Conservation (phyloP, 345 rosid genomes). For the Salix purpurea region DNA sequence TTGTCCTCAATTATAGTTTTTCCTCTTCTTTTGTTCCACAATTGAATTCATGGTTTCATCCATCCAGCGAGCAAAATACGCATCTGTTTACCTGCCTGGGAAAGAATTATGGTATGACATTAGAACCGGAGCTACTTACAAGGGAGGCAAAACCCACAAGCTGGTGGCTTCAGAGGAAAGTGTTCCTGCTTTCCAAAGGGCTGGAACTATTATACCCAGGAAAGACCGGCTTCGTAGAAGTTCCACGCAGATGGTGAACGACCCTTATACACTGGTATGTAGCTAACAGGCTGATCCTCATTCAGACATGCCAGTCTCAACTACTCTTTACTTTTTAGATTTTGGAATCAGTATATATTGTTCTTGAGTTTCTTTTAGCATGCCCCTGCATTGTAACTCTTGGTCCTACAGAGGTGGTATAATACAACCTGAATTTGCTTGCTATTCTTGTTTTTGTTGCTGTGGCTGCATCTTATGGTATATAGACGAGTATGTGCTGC, state of each 20-base stretch:
- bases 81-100: slow-evolving; percentile 82
- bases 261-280: slow-evolving; percentile 93
- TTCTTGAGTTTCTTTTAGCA: not conserved
- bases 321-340: not conserved
- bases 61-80: slow-evolving; percentile 61
- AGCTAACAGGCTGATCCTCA: not conserved
- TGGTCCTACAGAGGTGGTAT: not conserved
- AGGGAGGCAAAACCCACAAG: slow-evolving; percentile 65
- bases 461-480: not conserved
- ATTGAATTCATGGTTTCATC: slow-evolving; percentile 7
- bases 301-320: not conserved
- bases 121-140: slow-evolving; percentile 59
- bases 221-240: slow-evolving; percentile 88
- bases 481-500: not conserved
- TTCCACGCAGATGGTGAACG: slow-evolving; percentile 88
- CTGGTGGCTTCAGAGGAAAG: slow-evolving; percentile 74
- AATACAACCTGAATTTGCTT: not conserved
- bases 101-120: slow-evolving; percentile 85
- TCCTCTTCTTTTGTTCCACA: not conserved
- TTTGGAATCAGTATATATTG: not conserved
- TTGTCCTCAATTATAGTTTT: slow-evolving; percentile 2
- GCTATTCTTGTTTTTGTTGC: not conserved
- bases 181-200: slow-evolving; percentile 93
- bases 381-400: not conserved
- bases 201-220: slow-evolving; percentile 91